Base-by-base conservation (phyloP, 495 filamentous ascomycete genomes). In the Pseudomonodictys pantanalensis region DNA sequence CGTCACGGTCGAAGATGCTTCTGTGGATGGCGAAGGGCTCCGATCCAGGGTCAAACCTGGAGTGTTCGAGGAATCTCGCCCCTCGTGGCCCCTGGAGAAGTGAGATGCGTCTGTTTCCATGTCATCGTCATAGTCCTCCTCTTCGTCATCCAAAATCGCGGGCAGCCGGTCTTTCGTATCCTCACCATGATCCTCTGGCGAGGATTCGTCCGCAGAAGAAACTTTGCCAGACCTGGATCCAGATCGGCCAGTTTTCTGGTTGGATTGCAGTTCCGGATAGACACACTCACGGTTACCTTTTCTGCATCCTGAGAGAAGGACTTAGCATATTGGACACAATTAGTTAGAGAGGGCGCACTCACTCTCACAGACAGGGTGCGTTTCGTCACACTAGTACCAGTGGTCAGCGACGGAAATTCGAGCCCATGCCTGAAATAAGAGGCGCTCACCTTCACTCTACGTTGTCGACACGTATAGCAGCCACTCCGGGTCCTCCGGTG, bases 401-500 rank as follows among this genome's bases (percentile, higher is more conserved):
- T 54, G 30, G 58, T 54, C 30, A 52, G 23, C 22, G 12, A 22
- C 28, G 26, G n/a, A 3, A 20, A 15, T 24, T 22, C n/a, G 28
- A n/a, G n/a, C n/a, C n/a, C n/a, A 18, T 18, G 11, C 17, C 42
- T 17, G 44, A 56, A 64, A 62, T 39, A 65, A 41, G 25, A 32
- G 41, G 50, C 52, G 39, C 50, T 59, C 79, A 90, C 89, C 83
- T 98, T 98, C 54, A 98, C 91, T 63, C 93, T 80, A 43, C 93
- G 82, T 56, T 84, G 83, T 66, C 93, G 83, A 70, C 93, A 98
- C 12, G 93, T 98, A 73, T 88, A 96, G 75, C 93, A 98, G 30
- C 93, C 93, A 56, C 89, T 96, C 61, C 93, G 80, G 43, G 93
- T 97, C 59, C 93, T 85, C 47, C 92, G 87, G 68, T 97, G 92